Percentiles rank a stretch among this genome's conserved stretches.
phyloP scores from a whole-genome alignment of 371 early-diverging fungal species.

The Polyrhizophydium stewartii region DNA sequence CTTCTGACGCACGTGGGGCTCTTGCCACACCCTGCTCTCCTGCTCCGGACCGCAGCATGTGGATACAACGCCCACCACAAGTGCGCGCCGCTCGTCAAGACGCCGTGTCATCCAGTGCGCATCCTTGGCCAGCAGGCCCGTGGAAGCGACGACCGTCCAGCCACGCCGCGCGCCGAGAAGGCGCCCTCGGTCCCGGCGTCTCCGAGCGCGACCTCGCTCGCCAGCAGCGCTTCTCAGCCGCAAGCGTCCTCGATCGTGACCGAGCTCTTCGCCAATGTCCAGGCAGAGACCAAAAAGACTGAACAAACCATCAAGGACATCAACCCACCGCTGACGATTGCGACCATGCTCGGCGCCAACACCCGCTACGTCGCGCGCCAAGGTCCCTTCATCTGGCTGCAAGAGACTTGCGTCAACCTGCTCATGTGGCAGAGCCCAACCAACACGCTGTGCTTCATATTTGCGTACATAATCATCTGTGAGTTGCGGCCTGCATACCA shows the following conservation, averaged over 20 bases:
- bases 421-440: conserved; percentile 43
- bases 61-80: conserved; percentile 32
- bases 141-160: too few species aligned
- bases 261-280: not conserved
- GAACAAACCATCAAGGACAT: conserved; percentile 18
- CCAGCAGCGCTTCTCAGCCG: not conserved
- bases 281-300: not conserved
- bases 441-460: conserved; percentile 24
- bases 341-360: conserved; percentile 38
- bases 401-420: conserved; percentile 31
- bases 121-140: too few species aligned
- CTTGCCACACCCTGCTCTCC: not conserved
- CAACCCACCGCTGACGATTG: conserved; percentile 29
- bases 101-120: conserved; percentile 12
- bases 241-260: not conserved
- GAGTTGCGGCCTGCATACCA: conserved; percentile 4
- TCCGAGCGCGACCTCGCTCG: too few species aligned
- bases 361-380: conserved; percentile 32
- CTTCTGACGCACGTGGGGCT: too few species aligned
- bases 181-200: too few species aligned
- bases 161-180: too few species aligned
- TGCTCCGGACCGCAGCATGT: conserved; percentile 16
- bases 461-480: conserved; percentile 32
- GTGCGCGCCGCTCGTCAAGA: conserved; percentile 23
- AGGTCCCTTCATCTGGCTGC: conserved; percentile 28